Evolutionary conservation across 2,329 filamentous ascomycete genomes (phyloP), one percentile per base, ranked within the genome.

Genomic region (Fusarium denticulatum): DNA sequence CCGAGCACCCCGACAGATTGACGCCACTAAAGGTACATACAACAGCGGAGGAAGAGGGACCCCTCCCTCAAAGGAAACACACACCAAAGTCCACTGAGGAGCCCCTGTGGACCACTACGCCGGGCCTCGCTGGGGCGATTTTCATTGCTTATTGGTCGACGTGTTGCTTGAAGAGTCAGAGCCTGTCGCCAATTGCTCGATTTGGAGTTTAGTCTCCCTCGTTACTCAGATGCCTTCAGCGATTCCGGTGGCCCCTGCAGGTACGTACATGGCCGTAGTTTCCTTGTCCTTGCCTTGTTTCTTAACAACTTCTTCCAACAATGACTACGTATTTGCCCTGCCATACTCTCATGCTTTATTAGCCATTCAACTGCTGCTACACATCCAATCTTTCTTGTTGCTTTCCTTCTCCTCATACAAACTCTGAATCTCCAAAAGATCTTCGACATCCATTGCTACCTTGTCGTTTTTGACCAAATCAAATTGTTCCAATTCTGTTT

Each of bases 141-240:
- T 70, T 59, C 49, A 69, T 57, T 68, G 60, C 60, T 55, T 18
- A 74, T 72, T 74, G 70, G 71, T 47, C 56, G 61, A 57, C 26
- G n/a, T 63, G n/a, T 20, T 39, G 55, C 57, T 49, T 52, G 39
- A 64, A 65, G 65, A 69, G 63, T 76, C 65, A 65, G 57, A 77
- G 28, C 30, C 42, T 50, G 56, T 76, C 65, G 47, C 39, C 67
- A 67, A 64, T 68, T 64, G 30, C 62, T 67, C 64, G 69, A 72
- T 73, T 71, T 69, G 58, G 67, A 72, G 57, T 61, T 67, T 71
- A 73, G 63, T 71, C 69, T 72, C 73, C 72, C 73, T 74, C 64
- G 61, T 59, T 70, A 46, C 72, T 65, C 76, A 75, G 74, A 79
- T 79, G 77, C 77, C 77, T 78, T 79, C 77, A 75, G 77, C 75